Evolutionary conservation across 164 flowering plant genomes (phyloP).

Genomic region (Malania oleifera): DNA sequence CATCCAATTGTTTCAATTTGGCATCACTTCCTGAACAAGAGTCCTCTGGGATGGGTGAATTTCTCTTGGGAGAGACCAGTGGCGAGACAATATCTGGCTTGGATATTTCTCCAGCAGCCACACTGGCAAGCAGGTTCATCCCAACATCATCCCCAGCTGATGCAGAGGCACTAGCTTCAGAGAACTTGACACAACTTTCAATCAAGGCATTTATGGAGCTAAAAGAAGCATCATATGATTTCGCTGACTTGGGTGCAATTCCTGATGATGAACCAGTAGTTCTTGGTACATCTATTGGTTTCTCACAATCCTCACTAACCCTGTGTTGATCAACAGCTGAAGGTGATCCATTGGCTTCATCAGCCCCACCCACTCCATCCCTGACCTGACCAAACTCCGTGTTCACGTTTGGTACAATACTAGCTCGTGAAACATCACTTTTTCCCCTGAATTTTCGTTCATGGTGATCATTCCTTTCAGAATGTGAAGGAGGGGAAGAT

Average conservation of each 20-base stretch:
- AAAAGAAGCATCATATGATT: slow-evolving; percentile 32
- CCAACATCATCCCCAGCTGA: slow-evolving; percentile 73
- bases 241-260: slow-evolving; percentile 27
- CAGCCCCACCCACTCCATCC: not conserved
- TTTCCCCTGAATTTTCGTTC: not conserved
- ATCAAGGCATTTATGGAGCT: slow-evolving; percentile 58
- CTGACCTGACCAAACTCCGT: not conserved
- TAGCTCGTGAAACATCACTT: not conserved
- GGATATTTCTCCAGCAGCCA: slow-evolving; percentile 81
- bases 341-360: not conserved
- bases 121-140: slow-evolving; percentile 93
- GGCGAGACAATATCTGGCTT: slow-evolving; percentile 48
- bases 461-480: not conserved
- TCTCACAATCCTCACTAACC: slow-evolving; percentile 13
- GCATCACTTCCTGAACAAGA: slow-evolving; percentile 21
- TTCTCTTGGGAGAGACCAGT: slow-evolving; percentile 38
- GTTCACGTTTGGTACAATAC: not conserved
- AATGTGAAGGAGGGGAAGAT: slow-evolving; percentile 19
- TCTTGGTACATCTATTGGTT: slow-evolving; percentile 13
- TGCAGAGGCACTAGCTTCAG: slow-evolving; percentile 20
- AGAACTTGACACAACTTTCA: slow-evolving; percentile 51
- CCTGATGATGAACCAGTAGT: slow-evolving; percentile 14
- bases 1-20: slow-evolving; percentile 25
- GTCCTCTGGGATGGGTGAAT: slow-evolving; percentile 25
- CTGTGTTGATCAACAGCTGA: not conserved